Percentiles rank a stretch among this genome's conserved stretches.
phyloP scores from a whole-genome alignment of 73 alveolate species.

The Tetrahymena malaccensis region DNA sequence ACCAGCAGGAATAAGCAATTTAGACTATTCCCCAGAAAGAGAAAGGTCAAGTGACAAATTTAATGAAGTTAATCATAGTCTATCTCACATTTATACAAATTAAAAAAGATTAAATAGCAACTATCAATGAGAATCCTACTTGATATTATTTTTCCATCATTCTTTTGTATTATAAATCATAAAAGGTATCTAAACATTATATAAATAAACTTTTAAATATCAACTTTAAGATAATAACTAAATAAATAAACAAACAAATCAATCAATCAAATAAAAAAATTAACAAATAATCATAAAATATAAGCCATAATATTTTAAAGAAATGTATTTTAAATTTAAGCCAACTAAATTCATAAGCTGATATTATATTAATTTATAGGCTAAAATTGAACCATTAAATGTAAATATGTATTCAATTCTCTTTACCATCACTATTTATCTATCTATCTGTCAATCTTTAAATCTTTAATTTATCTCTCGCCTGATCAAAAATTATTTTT shows the following conservation, averaged over 20 bases:
- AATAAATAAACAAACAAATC: too few relatives aligned
- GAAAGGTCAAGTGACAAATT: neutral
- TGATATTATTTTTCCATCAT: neutral
- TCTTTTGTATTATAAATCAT: neutral
- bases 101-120: neutral
- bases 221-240: neutral
- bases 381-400: too few relatives aligned
- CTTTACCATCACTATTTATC: neutral
- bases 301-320: neutral
- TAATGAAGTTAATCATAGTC: neutral
- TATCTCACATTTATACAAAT: neutral
- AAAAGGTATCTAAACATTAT: neutral
- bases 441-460: too few relatives aligned
- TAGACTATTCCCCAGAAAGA: neutral
- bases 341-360: too few relatives aligned
- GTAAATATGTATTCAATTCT: neutral
- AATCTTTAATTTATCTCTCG: neutral
- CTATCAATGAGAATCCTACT: neutral
- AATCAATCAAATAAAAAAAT: neutral
- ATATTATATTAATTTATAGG: too few relatives aligned
- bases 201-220: too few relatives aligned
- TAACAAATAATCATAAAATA: too few relatives aligned
- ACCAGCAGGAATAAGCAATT: neutral
- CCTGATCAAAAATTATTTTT: too few relatives aligned
- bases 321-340: too few relatives aligned